Evolutionary conservation across 164 flowering plant species (phyloP), one percentile per base, ranked within the genome.

Genomic region (Aristolochia californica): DNA sequence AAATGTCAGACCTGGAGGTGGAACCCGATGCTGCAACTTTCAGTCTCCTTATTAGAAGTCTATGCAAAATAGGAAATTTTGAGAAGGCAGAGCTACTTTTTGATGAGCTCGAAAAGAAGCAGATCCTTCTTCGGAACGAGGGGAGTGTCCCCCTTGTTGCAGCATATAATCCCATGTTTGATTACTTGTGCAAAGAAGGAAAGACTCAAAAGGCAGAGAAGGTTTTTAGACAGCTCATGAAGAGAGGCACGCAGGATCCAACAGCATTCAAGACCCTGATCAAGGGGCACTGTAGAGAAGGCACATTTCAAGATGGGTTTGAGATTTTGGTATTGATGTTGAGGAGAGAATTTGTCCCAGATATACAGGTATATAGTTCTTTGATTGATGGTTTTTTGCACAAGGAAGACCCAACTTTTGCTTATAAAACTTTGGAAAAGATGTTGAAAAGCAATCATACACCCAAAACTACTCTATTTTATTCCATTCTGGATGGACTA

Each of bases 241-340:
- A 61, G 72, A 79, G 87, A 63, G 97, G 97, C 15, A 75, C 66
- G 9, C 93, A 77, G 57, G 95, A 89, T 66, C 84, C 89, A 48
- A 24, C 66, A n/a, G 60, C 90, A 18, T 89, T 60, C 61, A 74
- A 74, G 64, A 78, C 73, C 15, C 64, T 89, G 73, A 89, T 89
- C 56, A 62, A 75, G 74, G 97, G 93, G n/a, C 85, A 80, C 47
- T 87, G 95, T 57, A 80, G 56, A 55, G 97, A 89, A 70, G 88
- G 90, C 30, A 55, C 63, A 48, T 58, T 65, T 12, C 23, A 51
- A 48, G 61, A 50, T 25, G 75, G 67, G 34, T 68, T 48, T 27
- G 48, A 62, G 58, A 63, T 72, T 14, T 66, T 90, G 64, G 70
- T 83, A 43, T 57, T 83, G 63, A 85, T 83, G 97, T 64, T 90